Evolutionary conservation across 1,284 basidiomycete genomes (phyloP), one percentile per base, ranked within the genome.

Genomic region (Ustilago cynodontis): DNA sequence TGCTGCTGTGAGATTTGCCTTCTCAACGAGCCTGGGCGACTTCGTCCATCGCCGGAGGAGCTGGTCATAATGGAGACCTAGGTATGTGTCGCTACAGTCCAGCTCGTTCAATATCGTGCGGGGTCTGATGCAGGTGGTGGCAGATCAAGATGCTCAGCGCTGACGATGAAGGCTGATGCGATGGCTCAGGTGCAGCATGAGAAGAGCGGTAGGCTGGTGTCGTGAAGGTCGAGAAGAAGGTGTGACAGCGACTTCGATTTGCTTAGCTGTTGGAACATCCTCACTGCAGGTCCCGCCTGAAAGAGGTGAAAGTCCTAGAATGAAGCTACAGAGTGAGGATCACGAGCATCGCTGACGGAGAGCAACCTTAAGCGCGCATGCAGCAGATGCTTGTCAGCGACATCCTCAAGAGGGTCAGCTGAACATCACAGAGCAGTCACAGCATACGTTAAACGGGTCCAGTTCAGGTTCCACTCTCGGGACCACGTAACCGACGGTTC

Each of bases 1-100:
- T 57, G 64, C 20, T 66, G 60, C 16, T 58, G 59, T 22, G 43
- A 37, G 11, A 35, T 3, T 3, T 47, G 59, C 31, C 60, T 53
- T 31, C 41, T 59, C 52, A 71, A 22, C 3, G 70, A 66, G 39
- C 50, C 45, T 18, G 69, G 62, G 45, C 63, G 69, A 13, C 29
- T 49, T 26, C 59, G 39, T 29, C 39, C 43, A n/a, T 59, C 35
- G 50, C 24, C 33, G 16, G 28, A 22, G 14, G 24, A 18, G 8
- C 16, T 31, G 10, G 18, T 43, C 64, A 71, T 71, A 24, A 29
- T 31, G 28, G 52, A n/a, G 9, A 33, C 2, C 10, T 1, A 39
- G 20, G 5, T 13, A 43, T 28, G 47, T 11, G 8, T 14, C 7
- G 6, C n/a, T 49, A 22, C 24, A 14, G 24, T 18, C 26, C 10